Base-by-base conservation (phyloP, 73 alveolate genomes). In the Urostyla sp. region DNA sequence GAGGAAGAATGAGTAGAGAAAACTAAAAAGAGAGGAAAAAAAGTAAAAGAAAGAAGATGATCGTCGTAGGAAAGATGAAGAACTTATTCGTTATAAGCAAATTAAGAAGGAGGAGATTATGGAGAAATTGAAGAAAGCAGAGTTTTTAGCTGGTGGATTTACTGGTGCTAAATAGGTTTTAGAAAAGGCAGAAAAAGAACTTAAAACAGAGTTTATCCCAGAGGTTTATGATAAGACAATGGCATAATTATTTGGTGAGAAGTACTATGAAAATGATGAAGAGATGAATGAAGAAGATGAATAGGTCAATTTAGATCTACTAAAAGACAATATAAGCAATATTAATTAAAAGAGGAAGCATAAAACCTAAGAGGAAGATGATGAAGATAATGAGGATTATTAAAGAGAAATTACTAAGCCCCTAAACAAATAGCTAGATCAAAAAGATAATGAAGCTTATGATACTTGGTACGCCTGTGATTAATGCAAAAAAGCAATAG, bases 391-490 rank as follows among this genome's bases (percentile, higher is more conserved):
- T 59, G 57, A 61, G 74, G 57, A 38, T 23, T 80, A 59, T 43
- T 75, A 91, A 72, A 35, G n/a, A 32, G 74, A 44, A 87, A 48
- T 46, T 54, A 72, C 48, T 18, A 21, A 82, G 48, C 21, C 67
- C 3, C 34, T 32, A 10, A 38, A 72, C 23, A 45, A 32, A 28
- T 36, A 52, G 26, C 72, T 53, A 21, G 75, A 23, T 34, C 23
- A 61, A 36, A 43, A 79, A 27, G 69, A 45, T 30, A 21, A 52
- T 10, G 92, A 63, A 21, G 91, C 80, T 51, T 96, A 94, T 26
- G 90, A 91, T 44, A 88, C 90, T 50, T 96, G 99, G 99, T 96
- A 92, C 94, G 90, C 87, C 52, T 96, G 99, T 75, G 99, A 96
- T 75, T 86, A 87, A n/a, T 96, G 99, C 80, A 90, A 88, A 88